phyloP scores from a whole-genome alignment of 345 rosid genomes.

The Eucalyptus fibrosa region DNA sequence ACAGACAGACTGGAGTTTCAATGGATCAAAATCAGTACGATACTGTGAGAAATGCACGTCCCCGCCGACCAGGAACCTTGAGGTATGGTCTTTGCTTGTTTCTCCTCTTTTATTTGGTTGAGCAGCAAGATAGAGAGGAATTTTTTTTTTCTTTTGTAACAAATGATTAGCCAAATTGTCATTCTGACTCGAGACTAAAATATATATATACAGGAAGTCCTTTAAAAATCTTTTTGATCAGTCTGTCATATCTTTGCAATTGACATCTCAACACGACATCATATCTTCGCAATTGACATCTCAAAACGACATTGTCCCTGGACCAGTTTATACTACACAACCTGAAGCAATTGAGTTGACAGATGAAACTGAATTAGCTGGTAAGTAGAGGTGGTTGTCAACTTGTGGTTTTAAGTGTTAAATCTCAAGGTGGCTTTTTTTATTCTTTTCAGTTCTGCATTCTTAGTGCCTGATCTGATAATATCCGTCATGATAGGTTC shows the following conservation, averaged over 20 bases:
- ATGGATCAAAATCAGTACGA: slow-evolving; percentile 18
- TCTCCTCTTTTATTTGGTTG: background rate
- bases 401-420: background rate
- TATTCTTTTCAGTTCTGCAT: background rate
- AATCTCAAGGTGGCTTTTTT: background rate
- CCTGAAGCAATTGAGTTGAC: slow-evolving; percentile 11
- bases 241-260: slow-evolving; percentile 4
- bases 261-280: background rate
- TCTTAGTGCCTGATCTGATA: slow-evolving; percentile 2
- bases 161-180: slow-evolving; percentile 17
- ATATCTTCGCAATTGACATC: slow-evolving; percentile 19
- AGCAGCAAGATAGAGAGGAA: background rate
- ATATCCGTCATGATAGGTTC: slow-evolving; percentile 15
- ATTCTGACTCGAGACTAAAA: background rate
- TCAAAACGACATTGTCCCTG: slow-evolving; percentile 13
- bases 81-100: slow-evolving; percentile 22
- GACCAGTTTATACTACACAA: slow-evolving; percentile 2
- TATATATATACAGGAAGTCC: background rate
- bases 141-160: slow-evolving; percentile 9
- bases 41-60: slow-evolving; percentile 17
- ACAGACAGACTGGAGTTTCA: slow-evolving; percentile 49
- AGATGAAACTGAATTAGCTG: slow-evolving; percentile 14
- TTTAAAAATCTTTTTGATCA: slow-evolving; percentile 23
- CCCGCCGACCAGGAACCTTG: slow-evolving; percentile 54
- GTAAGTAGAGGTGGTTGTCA: slow-evolving; percentile 21